Conservation (phyloP, 495 filamentous ascomycete species). For the Podospora pseudoanserina region DNA sequence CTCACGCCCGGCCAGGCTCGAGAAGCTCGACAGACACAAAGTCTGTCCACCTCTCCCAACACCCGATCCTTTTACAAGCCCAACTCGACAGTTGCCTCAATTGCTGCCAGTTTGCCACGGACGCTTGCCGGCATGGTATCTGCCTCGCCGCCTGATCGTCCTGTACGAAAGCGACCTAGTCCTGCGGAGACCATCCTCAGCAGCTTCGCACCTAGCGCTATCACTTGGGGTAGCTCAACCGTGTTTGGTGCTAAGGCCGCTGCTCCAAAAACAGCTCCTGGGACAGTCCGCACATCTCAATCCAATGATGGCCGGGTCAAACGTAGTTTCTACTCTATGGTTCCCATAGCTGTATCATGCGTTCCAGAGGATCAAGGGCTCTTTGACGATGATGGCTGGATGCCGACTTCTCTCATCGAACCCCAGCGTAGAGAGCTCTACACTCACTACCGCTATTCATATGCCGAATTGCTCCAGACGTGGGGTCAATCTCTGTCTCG, state of each 20-base stretch:
- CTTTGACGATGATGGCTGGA: conserved; percentile 74
- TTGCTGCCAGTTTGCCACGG: conserved; percentile 68
- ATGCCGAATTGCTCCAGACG: conserved; percentile 75
- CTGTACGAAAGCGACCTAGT: conserved; percentile 58
- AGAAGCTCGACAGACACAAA: conserved; percentile 46
- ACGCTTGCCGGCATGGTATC: conserved; percentile 67
- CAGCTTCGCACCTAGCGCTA: conserved; percentile 54
- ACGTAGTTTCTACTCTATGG: conserved; percentile 40
- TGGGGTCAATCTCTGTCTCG: conserved; percentile 76
- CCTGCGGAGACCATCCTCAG: conserved; percentile 64
- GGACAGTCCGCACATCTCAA: conserved; percentile 42
- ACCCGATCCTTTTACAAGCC: conserved; percentile 48
- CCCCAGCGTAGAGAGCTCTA: conserved; percentile 57
- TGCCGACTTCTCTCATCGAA: conserved; percentile 67
- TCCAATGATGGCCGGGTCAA: conserved; percentile 44
- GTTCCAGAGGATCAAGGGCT: conserved; percentile 69
- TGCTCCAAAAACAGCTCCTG: conserved; percentile 32
- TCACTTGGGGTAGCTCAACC: conserved; percentile 65
- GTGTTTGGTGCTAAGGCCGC: conserved; percentile 51
- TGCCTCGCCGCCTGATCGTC: conserved; percentile 63
- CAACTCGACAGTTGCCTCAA: conserved; percentile 57
- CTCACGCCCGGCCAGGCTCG: conserved; percentile 32
- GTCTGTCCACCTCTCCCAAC: conserved; percentile 70
- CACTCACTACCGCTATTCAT: conserved; percentile 67
- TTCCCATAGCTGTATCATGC: conserved; percentile 54